A percentile compares a stretch with the other conserved stretches of the same genome.
These are phyloP conservation scores for Paxillus involutus DNA, from an alignment of 768 basidiomycete genomes.

Conservation along the genomic window DNA sequence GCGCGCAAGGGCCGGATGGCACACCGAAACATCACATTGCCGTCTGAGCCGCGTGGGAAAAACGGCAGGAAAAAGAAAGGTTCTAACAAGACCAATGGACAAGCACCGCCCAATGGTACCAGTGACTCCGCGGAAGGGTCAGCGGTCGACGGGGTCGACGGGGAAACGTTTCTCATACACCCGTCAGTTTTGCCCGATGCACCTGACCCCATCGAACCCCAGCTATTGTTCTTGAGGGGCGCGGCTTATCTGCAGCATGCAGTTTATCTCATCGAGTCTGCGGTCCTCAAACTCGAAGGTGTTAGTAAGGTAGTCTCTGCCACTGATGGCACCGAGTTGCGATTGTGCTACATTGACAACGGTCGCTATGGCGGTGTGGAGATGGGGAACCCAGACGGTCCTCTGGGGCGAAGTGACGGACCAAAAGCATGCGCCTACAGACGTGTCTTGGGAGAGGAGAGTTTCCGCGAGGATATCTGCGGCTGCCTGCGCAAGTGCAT, in stretches of 20 bases:
- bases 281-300: slow-evolving; percentile 69
- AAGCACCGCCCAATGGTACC: slow-evolving; percentile 69
- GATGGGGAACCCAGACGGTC: slow-evolving; percentile 78
- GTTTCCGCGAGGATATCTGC: slow-evolving; percentile 60
- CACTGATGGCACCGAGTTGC: slow-evolving; percentile 71
- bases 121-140: slow-evolving; percentile 43
- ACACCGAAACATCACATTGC: slow-evolving; percentile 46
- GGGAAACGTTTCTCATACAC: slow-evolving; percentile 56
- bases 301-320: slow-evolving; percentile 53
- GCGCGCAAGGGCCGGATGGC: slow-evolving; percentile 61
- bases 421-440: slow-evolving; percentile 67
- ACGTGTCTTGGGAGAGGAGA: slow-evolving; percentile 49
- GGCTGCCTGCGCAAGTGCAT: slow-evolving; percentile 69
- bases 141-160: slow-evolving; percentile 45
- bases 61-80: slow-evolving; percentile 58
- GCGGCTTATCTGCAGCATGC: slow-evolving; percentile 83
- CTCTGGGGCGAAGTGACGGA: slow-evolving; percentile 59
- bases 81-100: slow-evolving; percentile 51
- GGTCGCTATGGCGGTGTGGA: slow-evolving; percentile 85
- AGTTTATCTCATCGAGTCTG: slow-evolving; percentile 68
- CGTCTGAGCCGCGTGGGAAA: slow-evolving; percentile 39
- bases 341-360: slow-evolving; percentile 73
- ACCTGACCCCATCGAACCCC: slow-evolving; percentile 85
- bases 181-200: slow-evolving; percentile 75
- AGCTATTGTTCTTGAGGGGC: slow-evolving; percentile 80